These are phyloP conservation scores for Kregervanrija pseudodelftensis DNA, from an alignment of 805 yeast genomes.

Conservation along the genomic window DNA sequence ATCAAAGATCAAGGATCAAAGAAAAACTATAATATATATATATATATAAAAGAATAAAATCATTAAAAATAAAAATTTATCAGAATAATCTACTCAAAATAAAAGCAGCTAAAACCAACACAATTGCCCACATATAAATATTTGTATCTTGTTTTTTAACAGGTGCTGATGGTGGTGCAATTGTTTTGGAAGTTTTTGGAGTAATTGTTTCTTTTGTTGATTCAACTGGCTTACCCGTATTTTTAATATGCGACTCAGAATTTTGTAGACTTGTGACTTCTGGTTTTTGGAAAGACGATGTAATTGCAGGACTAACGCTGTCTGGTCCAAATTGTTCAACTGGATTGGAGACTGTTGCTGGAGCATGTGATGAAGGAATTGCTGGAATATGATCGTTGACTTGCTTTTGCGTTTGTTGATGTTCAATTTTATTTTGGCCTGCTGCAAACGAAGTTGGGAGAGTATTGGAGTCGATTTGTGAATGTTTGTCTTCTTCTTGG, in stretches of 20 bases:
- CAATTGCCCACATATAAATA: constrained; percentile 14
- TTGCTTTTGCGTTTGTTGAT: no score
- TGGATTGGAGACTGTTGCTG: not conserved
- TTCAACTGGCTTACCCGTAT: not conserved
- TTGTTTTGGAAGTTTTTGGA: not conserved
- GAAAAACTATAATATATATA: not conserved
- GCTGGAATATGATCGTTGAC: constrained; percentile 3
- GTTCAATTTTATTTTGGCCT: not conserved
- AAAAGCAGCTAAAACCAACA: constrained; percentile 16
- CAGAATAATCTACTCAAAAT: constrained; percentile 13
- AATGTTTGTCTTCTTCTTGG: constrained; percentile 21
- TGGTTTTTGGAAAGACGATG: no score
- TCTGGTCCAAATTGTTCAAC: not conserved
- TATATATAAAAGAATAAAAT: constrained; percentile 8
- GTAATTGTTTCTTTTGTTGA: not conserved
- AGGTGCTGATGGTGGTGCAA: constrained; percentile 6
- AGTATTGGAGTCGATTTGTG: constrained; percentile 10
- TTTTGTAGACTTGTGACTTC: not conserved
- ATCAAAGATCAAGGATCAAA: not conserved
- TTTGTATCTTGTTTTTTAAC: constrained; percentile 5
- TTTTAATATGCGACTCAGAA: no score
- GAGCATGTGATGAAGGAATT: constrained; percentile 1
- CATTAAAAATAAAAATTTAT: constrained; percentile 11
- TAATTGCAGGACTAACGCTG: no score
- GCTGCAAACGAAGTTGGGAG: constrained; percentile 10